A percentile compares a stretch with the other conserved stretches of the same genome.
phyloP scores from a whole-genome alignment of 352 stramenopile species.

The Phytophthora tentaculata region DNA sequence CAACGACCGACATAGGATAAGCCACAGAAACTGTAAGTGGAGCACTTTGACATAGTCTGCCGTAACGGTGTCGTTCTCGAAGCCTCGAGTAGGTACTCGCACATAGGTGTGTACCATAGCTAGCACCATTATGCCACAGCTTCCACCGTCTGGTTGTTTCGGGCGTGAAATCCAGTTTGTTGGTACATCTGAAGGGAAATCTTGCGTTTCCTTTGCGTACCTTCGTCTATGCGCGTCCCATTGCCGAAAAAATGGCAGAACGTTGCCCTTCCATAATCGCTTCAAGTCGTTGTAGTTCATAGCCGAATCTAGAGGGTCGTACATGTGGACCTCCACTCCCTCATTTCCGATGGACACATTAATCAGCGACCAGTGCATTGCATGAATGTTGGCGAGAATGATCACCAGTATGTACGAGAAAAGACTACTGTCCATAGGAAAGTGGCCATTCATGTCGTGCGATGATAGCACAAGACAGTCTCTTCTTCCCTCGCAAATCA shows the following conservation, averaged over 20 bases:
- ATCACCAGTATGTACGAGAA: conserved; percentile 3
- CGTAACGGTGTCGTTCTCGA: neutral
- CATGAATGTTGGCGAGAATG: neutral
- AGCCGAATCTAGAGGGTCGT: conserved; percentile 1
- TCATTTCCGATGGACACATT: too few species aligned
- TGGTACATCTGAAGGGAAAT: too few species aligned
- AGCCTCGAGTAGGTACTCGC: neutral
- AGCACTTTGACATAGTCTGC: neutral
- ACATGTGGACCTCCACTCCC: neutral
- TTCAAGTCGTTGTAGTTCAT: neutral
- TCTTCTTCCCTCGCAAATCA: neutral
- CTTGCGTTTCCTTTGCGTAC: too few species aligned
- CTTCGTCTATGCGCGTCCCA: neutral
- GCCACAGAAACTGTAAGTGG: neutral
- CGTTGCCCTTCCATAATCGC: neutral
- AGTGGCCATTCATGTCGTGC: conserved; percentile 11
- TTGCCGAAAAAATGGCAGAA: neutral
- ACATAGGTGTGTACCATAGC: too few species aligned
- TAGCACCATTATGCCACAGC: too few species aligned
- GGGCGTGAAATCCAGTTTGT: too few species aligned
- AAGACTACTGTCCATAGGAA: conserved; percentile 2
- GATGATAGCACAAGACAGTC: conserved; percentile 4
- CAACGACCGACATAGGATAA: neutral
- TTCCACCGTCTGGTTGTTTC: too few species aligned
- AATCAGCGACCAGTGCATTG: too few species aligned